Percentiles rank a stretch among this genome's conserved stretches.
phyloP scores from a whole-genome alignment of 805 yeast genomes.

The Candida sonorensis region DNA sequence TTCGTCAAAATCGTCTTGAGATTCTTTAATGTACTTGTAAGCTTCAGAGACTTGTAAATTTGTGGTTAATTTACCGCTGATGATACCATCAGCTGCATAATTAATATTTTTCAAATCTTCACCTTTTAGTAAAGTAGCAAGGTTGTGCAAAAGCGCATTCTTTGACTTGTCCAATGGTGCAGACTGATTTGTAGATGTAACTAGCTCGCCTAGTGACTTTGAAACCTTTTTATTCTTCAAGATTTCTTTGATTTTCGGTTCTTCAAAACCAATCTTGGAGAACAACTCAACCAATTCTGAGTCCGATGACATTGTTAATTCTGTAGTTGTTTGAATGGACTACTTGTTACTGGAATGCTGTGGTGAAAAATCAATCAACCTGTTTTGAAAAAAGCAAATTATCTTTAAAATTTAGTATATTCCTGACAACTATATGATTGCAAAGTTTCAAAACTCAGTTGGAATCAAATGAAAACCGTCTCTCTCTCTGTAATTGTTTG shows the following conservation, averaged over 20 bases:
- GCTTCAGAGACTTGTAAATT: slow-evolving; percentile 77
- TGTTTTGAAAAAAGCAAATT: too few species aligned
- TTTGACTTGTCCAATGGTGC: slow-evolving; percentile 48
- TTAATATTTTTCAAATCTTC: slow-evolving; percentile 43
- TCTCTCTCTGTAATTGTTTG: too few species aligned
- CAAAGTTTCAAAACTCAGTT: too few species aligned
- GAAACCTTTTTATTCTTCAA: slow-evolving; percentile 82
- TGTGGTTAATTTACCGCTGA: slow-evolving; percentile 56
- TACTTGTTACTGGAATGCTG: too few species aligned
- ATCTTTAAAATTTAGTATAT: too few species aligned
- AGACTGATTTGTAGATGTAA: slow-evolving; percentile 34
- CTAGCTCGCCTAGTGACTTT: slow-evolving; percentile 54
- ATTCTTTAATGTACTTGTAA: slow-evolving; percentile 58
- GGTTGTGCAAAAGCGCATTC: slow-evolving; percentile 62
- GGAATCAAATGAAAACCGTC: too few species aligned
- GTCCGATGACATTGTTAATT: slow-evolving; percentile 11
- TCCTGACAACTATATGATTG: too few species aligned
- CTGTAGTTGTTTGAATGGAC: too few species aligned
- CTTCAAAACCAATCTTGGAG: slow-evolving; percentile 56
- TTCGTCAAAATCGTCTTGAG: slow-evolving; percentile 36
- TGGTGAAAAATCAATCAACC: too few species aligned
- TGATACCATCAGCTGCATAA: slow-evolving; percentile 53
- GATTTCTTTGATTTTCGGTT: slow-evolving; percentile 71
- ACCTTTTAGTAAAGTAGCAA: slow-evolving; percentile 68
- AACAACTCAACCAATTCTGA: slow-evolving; percentile 29